These are phyloP conservation scores for Suillus subluteus DNA, from an alignment of 768 basidiomycete genomes.

Conservation along the genomic window DNA sequence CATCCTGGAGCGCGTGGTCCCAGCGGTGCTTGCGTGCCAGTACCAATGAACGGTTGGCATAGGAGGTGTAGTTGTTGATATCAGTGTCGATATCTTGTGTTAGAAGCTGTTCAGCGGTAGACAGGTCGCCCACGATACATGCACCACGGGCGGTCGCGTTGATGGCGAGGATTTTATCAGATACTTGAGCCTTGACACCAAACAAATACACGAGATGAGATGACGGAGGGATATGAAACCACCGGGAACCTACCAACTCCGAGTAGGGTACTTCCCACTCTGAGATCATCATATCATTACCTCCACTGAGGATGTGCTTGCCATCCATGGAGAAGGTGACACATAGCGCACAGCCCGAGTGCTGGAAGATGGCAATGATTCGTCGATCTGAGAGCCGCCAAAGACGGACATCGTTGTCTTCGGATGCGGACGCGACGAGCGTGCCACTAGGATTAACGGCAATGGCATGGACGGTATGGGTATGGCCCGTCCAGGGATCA, in stretches of 20 bases:
- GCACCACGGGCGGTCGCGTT: neutral
- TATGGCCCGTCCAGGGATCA: neutral
- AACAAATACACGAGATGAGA: neutral
- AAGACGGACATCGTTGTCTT: neutral
- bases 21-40: neutral
- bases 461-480: neutral
- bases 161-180: neutral
- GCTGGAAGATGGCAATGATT: neutral
- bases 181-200: neutral
- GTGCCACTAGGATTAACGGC: neutral
- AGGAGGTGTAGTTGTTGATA: neutral
- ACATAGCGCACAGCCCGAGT: neutral
- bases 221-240: neutral
- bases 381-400: neutral
- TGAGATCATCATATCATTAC: neutral
- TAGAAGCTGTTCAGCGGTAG: neutral
- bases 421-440: neutral
- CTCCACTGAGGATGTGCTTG: neutral
- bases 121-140: neutral
- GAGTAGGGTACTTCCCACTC: neutral
- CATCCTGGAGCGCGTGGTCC: neutral
- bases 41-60: neutral
- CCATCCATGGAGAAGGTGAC: neutral
- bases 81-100: neutral
- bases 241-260: neutral